Evolutionary conservation across 441 rosid genomes (phyloP).

Genomic region (Gossypium trilobum): DNA sequence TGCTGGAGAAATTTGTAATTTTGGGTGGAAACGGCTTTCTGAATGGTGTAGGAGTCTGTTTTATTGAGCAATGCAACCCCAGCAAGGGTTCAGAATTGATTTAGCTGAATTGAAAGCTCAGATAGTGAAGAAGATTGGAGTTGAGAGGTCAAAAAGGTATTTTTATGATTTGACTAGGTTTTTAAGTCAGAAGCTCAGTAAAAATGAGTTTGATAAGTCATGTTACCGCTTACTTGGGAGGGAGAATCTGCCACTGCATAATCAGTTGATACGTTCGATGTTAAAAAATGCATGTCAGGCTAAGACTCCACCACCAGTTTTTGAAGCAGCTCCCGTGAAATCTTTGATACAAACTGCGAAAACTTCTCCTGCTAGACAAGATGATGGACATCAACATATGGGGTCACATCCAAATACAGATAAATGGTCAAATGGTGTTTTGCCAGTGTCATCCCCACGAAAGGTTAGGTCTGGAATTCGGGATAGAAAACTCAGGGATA

Average conservation of each 20-base stretch:
- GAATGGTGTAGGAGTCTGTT: slow-evolving; percentile 42
- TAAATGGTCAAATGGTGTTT: slow-evolving; percentile 67
- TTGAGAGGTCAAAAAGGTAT: slow-evolving; percentile 64
- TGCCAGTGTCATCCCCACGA: slow-evolving; percentile 32
- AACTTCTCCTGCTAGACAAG: slow-evolving; percentile 41
- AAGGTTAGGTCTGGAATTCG: slow-evolving; percentile 42
- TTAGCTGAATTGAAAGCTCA: slow-evolving; percentile 62
- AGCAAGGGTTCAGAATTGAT: slow-evolving; percentile 63
- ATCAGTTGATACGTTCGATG: slow-evolving; percentile 58
- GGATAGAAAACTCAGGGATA: slow-evolving; percentile 31
- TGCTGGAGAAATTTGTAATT: slow-evolving; percentile 24
- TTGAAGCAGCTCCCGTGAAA: slow-evolving; percentile 19
- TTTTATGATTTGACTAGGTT: slow-evolving; percentile 61
- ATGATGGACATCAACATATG: slow-evolving; percentile 46
- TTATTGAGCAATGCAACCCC: slow-evolving; percentile 65
- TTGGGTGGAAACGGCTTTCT: slow-evolving; percentile 19
- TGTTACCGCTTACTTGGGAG: slow-evolving; percentile 62
- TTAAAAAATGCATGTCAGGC: slow-evolving; percentile 68
- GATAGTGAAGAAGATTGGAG: slow-evolving; percentile 69
- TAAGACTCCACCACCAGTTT: slow-evolving; percentile 43
- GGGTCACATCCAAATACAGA: slow-evolving; percentile 37
- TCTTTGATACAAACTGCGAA: slow-evolving; percentile 30
- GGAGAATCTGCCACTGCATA: slow-evolving; percentile 78
- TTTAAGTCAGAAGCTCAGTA: slow-evolving; percentile 61
- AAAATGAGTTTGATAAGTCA: slow-evolving; percentile 69